Evolutionary conservation across 306 rosid genomes (phyloP), one percentile per base, ranked within the genome.

Genomic region (Gastrolobium villosum): DNA sequence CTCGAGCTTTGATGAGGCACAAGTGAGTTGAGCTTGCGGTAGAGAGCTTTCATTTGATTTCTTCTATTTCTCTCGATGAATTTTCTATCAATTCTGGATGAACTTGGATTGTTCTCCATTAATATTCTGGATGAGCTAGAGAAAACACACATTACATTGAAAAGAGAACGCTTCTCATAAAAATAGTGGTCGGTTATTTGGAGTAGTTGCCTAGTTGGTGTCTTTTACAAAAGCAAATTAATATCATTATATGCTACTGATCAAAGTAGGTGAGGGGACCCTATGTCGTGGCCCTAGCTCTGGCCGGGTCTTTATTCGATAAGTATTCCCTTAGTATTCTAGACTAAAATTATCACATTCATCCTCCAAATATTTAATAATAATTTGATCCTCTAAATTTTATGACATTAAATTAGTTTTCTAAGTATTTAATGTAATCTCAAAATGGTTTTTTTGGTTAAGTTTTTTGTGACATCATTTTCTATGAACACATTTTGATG

Each of bases 21-120:
- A 75, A 93, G 86, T 36, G 93, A 82, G 64, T 75, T 66, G 86
- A 93, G 93, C 72, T 78, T 65, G 78, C 81, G 79, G 71, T 53
- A 90, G 35, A 90, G 91, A 48, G 70, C 62, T 78, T 90, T 93
- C 96, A 93, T 93, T 79, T 83, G 88, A 76, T 78, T 87, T 85
- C 97, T 93, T 41, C 97, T 76, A 4, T 85, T 79, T 65, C 88
- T 84, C 85, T 89, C 97, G 2, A 76, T 73, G 67, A 85, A 46
- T 83, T 93, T 93, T 55, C 94, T 88, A 14, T 93, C 94, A 45
- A 83, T n/a, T 83, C 75, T 82, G 2, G 94, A 82, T 31, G 93
- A 80, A 56, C 82, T 83, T 82, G 89, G 84, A 89, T 88, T 84
- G 32, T 70, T 76, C 86, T 86, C 88, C 88, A 89, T 89, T 75